Percentiles rank a stretch among this genome's conserved stretches.
These are phyloP conservation scores for Blastomyces silverae DNA, from an alignment of 2,329 filamentous ascomycete genomes.

Conservation along the genomic window DNA sequence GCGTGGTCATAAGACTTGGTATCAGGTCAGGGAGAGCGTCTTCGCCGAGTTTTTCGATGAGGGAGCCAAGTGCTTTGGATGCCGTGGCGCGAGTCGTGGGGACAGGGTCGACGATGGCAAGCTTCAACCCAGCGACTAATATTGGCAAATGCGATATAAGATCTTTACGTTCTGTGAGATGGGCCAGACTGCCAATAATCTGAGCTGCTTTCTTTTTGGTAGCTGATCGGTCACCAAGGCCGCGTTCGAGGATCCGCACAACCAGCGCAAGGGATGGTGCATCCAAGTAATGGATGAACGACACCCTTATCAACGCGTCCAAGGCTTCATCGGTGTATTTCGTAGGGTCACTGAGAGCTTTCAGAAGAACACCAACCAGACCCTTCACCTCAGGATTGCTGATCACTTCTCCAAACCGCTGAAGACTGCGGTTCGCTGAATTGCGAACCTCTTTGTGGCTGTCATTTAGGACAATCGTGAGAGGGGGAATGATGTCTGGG, in stretches of 20 bases:
- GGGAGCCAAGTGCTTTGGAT: slow-evolving; percentile 87
- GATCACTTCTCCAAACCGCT: slow-evolving; percentile 97
- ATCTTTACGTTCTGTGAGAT: slow-evolving; percentile 94
- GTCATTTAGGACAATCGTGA: slow-evolving; percentile 91
- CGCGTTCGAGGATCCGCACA: slow-evolving; percentile 89
- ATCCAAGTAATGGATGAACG: slow-evolving; percentile 97
- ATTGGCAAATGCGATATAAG: slow-evolving; percentile 85
- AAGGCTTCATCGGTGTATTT: slow-evolving; percentile 94
- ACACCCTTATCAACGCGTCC: slow-evolving; percentile 93
- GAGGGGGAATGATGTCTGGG: slow-evolving; percentile 91
- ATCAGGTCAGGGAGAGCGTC: slow-evolving; percentile 96
- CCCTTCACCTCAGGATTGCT: slow-evolving; percentile 95
- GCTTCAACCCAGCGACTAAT: slow-evolving; percentile 78
- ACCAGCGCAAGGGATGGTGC: slow-evolving; percentile 91
- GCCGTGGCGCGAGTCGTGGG: slow-evolving; percentile 93
- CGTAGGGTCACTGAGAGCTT: slow-evolving; percentile 93
- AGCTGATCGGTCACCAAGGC: slow-evolving; percentile 79
- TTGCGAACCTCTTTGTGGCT: slow-evolving; percentile 94
- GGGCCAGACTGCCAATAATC: slow-evolving; percentile 94
- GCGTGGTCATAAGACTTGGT: slow-evolving; percentile 91
- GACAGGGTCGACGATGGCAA: slow-evolving; percentile 89
- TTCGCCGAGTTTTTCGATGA: slow-evolving; percentile 97
- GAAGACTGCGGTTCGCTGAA: slow-evolving; percentile 89
- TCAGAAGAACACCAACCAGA: slow-evolving; percentile 82
- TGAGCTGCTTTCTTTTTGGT: slow-evolving; percentile 96